Conservation (phyloP, 2,329 filamentous ascomycete genomes). For the Periconia macrospinosa region DNA sequence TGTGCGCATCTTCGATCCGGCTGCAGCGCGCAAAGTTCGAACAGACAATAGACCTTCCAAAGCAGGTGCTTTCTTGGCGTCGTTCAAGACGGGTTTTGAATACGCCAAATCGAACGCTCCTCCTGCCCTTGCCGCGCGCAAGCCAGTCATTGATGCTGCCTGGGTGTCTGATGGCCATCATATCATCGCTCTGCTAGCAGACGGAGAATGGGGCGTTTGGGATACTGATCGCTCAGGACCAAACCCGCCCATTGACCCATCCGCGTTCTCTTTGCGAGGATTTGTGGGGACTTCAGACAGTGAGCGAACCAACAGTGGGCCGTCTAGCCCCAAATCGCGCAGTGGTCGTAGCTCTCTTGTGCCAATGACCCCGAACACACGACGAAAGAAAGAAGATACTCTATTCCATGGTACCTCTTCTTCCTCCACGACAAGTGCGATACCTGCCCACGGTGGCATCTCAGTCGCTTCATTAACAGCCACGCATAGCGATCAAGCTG, state of each 20-base stretch:
- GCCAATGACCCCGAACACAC: slow-evolving; percentile 56
- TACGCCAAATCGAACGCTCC: slow-evolving; percentile 27
- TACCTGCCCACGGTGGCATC: slow-evolving; percentile 46
- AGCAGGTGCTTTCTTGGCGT: slow-evolving; percentile 31
- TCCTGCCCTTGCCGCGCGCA: slow-evolving; percentile 44
- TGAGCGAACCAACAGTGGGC: slow-evolving; percentile 17
- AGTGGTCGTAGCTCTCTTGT: slow-evolving; percentile 43
- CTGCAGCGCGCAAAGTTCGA: slow-evolving; percentile 40
- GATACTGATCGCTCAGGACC: slow-evolving; percentile 44
- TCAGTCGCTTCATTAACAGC: slow-evolving; percentile 40
- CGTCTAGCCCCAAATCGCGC: slow-evolving; percentile 34
- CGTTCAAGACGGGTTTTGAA: slow-evolving; percentile 39
- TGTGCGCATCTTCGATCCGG: slow-evolving; percentile 61
- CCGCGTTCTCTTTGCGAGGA: slow-evolving; percentile 38
- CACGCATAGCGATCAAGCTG: slow-evolving; percentile 33
- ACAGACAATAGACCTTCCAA: slow-evolving; percentile 17
- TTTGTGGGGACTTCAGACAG: slow-evolving; percentile 35
- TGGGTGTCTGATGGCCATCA: slow-evolving; percentile 52
- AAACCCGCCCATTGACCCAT: slow-evolving; percentile 29
- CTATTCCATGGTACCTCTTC: slow-evolving; percentile 46
- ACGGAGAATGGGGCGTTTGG: slow-evolving; percentile 59
- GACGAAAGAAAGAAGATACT: slow-evolving; percentile 47
- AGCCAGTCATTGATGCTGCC: slow-evolving; percentile 51
- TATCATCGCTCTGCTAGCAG: slow-evolving; percentile 51
- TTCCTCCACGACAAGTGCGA: slow-evolving; percentile 12